Base-by-base conservation (phyloP, 2,329 filamentous ascomycete species). In the Alternaria sp. region DNA sequence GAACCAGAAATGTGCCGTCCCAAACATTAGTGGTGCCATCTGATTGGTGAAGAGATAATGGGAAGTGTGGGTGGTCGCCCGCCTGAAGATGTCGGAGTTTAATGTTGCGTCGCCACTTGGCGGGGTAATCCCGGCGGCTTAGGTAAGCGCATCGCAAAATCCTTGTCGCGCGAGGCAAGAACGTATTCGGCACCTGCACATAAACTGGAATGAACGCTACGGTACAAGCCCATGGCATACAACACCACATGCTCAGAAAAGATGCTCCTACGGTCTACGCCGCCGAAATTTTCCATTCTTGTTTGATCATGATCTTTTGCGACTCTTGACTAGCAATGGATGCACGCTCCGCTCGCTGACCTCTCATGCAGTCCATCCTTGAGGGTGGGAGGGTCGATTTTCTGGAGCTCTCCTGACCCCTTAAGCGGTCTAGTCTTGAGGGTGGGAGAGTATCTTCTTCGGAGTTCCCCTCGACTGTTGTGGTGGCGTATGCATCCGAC, bases 281-380 rank as follows among this genome's bases (percentile, higher is more conserved):
- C 12, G 41, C 44, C 8, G 33, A 37, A 10, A 57, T 21, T 4
- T 50, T 18, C 44, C 53, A 50, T 25, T 57, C 51, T 7, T 37
- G 44, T 23, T 55, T 54, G 28, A 54, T 62, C 49, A 62, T 62
- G 5, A 62, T 53, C 18, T 18, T 26, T 14, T 23, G 47, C n/a
- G 60, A 62, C 12, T 62, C 60, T 15, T 54, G 55, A 43, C 55
- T 62, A 9, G 47, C 47, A 10, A 62, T 58, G 28, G 55, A 62
- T 6, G 47, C 41, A 12, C 55, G 58, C 47, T 59, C 60, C 37
- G 37, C 37, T 41, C 37, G 37, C 37, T 41, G 37, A 41, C 37
- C 37, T 41, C 37, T 41, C 37, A 41, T 41, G 37, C 37, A 41
- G 37, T 41, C 37, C 37, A 41, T 41, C 37, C 37, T 41, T 5